Conservation (phyloP, 2,329 filamentous ascomycete species). For the Neonectria coccinea region DNA sequence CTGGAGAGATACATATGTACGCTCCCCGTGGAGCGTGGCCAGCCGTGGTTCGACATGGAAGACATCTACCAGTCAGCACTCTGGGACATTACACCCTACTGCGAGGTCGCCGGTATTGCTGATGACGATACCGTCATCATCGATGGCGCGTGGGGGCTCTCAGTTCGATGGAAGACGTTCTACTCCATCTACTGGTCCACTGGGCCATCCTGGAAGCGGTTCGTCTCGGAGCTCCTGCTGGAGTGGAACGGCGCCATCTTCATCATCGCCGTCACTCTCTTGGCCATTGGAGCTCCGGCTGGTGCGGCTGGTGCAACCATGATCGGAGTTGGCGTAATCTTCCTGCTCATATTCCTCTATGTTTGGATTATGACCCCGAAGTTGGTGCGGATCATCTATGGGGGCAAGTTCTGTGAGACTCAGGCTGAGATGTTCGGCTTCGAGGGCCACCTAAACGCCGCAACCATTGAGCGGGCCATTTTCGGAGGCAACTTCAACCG, state of each 20-base stretch:
- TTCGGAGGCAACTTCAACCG: constrained; percentile 48
- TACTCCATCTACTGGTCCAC: constrained; percentile 46
- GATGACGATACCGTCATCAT: constrained; percentile 51
- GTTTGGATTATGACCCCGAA: constrained; percentile 42
- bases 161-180: constrained; percentile 49
- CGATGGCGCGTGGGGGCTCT: constrained; percentile 49
- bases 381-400: constrained; percentile 43
- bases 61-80: constrained; percentile 49
- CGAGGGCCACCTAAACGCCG: constrained; percentile 48
- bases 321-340: constrained; percentile 38
- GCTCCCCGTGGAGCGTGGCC: constrained; percentile 37
- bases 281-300: constrained; percentile 30
- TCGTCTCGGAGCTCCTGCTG: constrained; percentile 30
- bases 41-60: constrained; percentile 48
- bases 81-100: constrained; percentile 51
- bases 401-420: constrained; percentile 47
- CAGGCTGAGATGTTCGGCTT: constrained; percentile 50
- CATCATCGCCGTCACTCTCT: constrained; percentile 37
- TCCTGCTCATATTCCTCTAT: constrained; percentile 42
- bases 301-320: constrained; percentile 16
- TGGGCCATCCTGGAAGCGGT: constrained; percentile 41
- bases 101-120: constrained; percentile 50
- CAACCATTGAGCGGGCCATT: constrained; percentile 46
- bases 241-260: constrained; percentile 41
- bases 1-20: constrained; percentile 51